Conservation (phyloP, 176 grass and related monocot species). For the Puccinellia tenuiflora region DNA sequence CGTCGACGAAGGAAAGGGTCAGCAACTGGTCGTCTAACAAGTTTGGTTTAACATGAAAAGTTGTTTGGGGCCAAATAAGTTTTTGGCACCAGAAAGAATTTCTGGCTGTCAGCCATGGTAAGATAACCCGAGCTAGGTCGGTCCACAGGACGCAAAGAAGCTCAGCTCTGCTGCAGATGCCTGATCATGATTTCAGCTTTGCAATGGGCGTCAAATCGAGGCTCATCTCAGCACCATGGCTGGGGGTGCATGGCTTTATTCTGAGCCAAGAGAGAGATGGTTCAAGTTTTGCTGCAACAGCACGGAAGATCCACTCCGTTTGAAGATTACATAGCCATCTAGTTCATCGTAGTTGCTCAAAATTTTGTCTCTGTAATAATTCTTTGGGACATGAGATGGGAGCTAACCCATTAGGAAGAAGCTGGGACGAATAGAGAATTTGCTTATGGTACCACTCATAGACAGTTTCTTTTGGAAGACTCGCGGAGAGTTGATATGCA, state of each 20-base stretch:
- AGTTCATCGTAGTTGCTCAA: slow-evolving; percentile 10
- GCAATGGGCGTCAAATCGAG: background rate
- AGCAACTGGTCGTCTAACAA: slow-evolving; percentile 49
- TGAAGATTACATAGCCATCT: background rate
- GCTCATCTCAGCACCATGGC: background rate
- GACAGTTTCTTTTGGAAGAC: too few species aligned
- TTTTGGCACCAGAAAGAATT: background rate
- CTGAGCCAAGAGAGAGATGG: slow-evolving; percentile 7
- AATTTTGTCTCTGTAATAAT: slow-evolving; percentile 22
- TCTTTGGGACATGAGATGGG: background rate
- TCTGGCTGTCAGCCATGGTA: background rate
- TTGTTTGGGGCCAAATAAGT: background rate
- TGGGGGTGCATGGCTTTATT: background rate
- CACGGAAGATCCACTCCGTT: background rate
- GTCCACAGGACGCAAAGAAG: background rate
- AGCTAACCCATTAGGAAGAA: slow-evolving; percentile 15
- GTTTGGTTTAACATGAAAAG: slow-evolving; percentile 35
- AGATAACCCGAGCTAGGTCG: background rate
- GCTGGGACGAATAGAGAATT: background rate
- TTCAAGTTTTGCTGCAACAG: background rate
- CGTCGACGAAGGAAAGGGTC: slow-evolving; percentile 67
- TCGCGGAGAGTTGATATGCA: too few species aligned
- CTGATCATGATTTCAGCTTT: background rate
- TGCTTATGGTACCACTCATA: too few species aligned
- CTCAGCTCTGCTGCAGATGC: background rate